Percentiles rank a stretch among this genome's conserved stretches.
Evolutionary conservation across 169 alveolate genomes (phyloP).

Genomic region (Plasmodium gaboni): DNA sequence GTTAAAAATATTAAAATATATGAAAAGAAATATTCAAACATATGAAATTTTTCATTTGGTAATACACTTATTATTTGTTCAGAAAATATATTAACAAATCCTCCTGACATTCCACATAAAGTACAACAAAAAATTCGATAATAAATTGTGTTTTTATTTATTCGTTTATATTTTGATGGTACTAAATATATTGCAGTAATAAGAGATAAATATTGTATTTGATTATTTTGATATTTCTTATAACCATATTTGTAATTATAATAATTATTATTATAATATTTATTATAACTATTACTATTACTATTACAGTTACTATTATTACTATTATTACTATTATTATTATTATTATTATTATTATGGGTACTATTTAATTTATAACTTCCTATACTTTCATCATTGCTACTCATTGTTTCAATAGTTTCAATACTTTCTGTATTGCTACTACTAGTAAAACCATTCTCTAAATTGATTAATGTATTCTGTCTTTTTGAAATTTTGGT

Average conservation of each 20-base stretch:
- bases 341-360: not conserved
- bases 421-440: not conserved
- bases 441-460: not conserved
- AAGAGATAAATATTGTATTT: conserved; percentile 21
- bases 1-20: conserved; percentile 30
- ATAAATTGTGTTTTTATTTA: conserved; percentile 4
- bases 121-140: conserved; percentile 61
- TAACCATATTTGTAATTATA: not conserved
- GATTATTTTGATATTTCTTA: not conserved
- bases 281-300: not conserved
- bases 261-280: not conserved
- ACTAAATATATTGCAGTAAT: conserved; percentile 25
- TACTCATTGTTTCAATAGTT: not conserved
- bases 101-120: conserved; percentile 69
- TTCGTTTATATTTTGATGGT: not conserved
- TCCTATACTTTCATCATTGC: not conserved
- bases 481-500: too few species aligned
- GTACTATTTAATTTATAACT: not conserved
- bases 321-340: not conserved
- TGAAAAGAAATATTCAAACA: conserved; percentile 33
- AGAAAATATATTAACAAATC: conserved; percentile 59
- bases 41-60: conserved; percentile 25
- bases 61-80: conserved; percentile 57
- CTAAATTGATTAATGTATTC: too few species aligned
- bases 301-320: not conserved